These are phyloP conservation scores for Lablab purpureus DNA, from an alignment of 306 rosid species.

Conservation along the genomic window DNA sequence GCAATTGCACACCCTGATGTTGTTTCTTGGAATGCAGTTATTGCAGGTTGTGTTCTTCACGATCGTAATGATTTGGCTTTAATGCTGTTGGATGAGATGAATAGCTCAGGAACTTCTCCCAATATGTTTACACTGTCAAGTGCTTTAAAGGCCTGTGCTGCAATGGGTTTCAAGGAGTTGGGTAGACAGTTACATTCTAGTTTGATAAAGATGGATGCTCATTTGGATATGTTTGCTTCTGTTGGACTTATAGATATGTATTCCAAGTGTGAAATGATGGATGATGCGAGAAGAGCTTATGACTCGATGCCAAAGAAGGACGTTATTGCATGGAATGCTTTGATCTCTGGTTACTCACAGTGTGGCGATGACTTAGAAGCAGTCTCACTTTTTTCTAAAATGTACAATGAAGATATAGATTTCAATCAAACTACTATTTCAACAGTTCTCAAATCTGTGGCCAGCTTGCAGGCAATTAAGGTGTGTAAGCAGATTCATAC, in stretches of 20 bases:
- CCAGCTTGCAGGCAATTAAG: constrained; percentile 62
- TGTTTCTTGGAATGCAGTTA: constrained; percentile 90
- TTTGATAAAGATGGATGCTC: constrained; percentile 68
- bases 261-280: constrained; percentile 75
- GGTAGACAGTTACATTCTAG: constrained; percentile 80
- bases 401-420: constrained; percentile 62
- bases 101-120: constrained; percentile 57
- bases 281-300: constrained; percentile 73
- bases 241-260: constrained; percentile 89
- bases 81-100: constrained; percentile 59
- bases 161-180: constrained; percentile 59
- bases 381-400: constrained; percentile 58
- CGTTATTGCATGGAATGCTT: constrained; percentile 76
- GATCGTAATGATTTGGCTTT: constrained; percentile 65
- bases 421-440: constrained; percentile 85
- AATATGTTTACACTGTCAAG: constrained; percentile 85
- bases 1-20: constrained; percentile 71
- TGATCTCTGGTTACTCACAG: constrained; percentile 76
- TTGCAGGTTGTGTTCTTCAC: constrained; percentile 88
- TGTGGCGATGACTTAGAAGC: constrained; percentile 74
- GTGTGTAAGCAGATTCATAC: constrained; percentile 75
- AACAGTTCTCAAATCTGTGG: constrained; percentile 78
- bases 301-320: constrained; percentile 66
- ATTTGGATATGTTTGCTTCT: constrained; percentile 66
- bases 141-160: constrained; percentile 82